A percentile compares a stretch with the other conserved stretches of the same genome.
phyloP scores from a whole-genome alignment of 2,329 filamentous ascomycete species.

The Verticillium zaregamsianum region DNA sequence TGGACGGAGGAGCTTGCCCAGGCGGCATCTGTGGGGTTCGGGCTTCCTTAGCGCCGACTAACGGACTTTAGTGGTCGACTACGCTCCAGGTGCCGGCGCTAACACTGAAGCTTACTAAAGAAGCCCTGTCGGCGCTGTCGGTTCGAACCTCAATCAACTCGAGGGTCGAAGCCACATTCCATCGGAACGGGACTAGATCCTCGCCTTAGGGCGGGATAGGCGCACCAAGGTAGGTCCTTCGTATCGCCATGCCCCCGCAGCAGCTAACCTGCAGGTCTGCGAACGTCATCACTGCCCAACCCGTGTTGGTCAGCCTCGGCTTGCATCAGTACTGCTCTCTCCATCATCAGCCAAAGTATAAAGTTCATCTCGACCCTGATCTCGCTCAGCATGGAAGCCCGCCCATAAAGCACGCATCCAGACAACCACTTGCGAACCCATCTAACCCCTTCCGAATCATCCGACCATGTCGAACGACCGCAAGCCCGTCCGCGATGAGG shows the following conservation, averaged over 20 bases:
- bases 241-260: neutral
- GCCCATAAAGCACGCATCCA: neutral
- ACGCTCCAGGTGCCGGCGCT: neutral
- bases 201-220: too few relatives aligned
- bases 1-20: too few relatives aligned
- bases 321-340: too few relatives aligned
- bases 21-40: neutral
- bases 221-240: neutral
- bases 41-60: neutral
- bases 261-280: neutral
- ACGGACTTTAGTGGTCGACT: neutral
- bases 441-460: neutral
- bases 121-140: neutral
- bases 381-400: too few relatives aligned
- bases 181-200: neutral
- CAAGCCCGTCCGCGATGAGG: constrained; percentile 13
- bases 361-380: too few relatives aligned
- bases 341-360: too few relatives aligned
- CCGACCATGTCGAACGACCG: constrained; percentile 10
- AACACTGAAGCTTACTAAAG: neutral
- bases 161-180: neutral
- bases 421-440: neutral
- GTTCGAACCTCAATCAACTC: neutral
- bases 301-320: too few relatives aligned
- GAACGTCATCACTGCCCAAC: neutral